Evolutionary conservation across 352 stramenopile genomes (phyloP), one percentile per base, ranked within the genome.

Genomic region (Pythium brassicae): DNA sequence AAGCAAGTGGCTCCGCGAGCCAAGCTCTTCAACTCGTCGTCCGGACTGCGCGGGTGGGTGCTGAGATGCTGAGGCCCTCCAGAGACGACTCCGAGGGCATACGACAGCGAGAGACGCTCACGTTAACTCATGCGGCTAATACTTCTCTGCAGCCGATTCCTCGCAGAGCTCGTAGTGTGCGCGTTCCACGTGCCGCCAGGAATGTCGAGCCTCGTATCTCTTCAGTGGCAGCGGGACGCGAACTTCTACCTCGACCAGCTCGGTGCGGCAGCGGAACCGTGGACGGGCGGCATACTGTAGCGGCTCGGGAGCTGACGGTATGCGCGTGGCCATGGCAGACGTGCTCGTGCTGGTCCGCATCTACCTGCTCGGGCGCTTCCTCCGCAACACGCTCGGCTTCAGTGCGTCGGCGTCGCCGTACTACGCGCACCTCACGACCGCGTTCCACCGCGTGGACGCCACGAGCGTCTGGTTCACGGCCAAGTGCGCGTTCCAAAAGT

Each of bases 401-500:
- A 64, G 69, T 23, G 67, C 70, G 11, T 46, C 67, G 7, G 66
- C 73, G 15, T 56, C 67, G 9, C 71, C 76, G 2, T 62, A 69
- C 26, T 58, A 74, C 45, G 66, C 71, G 17, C 74, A 74, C 14
- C 58, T 86, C 26, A 69, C 83, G 26, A 55, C 70, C 14, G 71
- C 71, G 19, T 76, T 86, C 58, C 72, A 86, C 29, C 71, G 69
- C 25, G 66, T 84, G n/a, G 61, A 86, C 55, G 59, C 82, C n/a
- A 70, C 68, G 20, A 81, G 71, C 1, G 71, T 83, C 34, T 86
- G 76, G 76, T 82, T 86, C 59, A 73, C 74, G 14, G 50, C 70
- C 63, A 86, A 86, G 71, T 84, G 69, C 58, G 62, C 68, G 32
- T 83, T 86, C 59, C 71, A 81, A 47, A 71, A 74, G 34, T 66